Evolutionary conservation across 1,284 basidiomycete species (phyloP), one percentile per base, ranked within the genome.

Genomic region (Neonothopanus nambi): DNA sequence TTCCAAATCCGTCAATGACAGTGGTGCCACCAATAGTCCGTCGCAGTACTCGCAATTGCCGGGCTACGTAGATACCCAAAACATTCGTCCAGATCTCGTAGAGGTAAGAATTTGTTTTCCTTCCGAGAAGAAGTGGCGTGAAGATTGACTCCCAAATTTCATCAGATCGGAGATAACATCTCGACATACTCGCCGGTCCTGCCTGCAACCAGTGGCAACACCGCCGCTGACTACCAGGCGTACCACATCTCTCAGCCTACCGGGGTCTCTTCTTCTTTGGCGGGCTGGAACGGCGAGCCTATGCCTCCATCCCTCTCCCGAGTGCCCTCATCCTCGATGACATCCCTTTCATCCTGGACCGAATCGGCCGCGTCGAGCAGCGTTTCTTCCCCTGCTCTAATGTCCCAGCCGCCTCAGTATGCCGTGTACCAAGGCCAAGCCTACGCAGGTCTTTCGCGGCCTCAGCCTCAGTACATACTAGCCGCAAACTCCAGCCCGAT

Each of bases 191-290:
- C 17, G 46, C 20, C 39, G 43, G 44, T 38, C 26, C 36, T 23
- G 44, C 51, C 23, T 28, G 46, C 5, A n/a, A 15, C 15, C 52
- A 18, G 21, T 8, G 26, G 21, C 3, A 21, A 5, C 15, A 20
- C 40, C 13, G 12, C 38, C 21, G 13, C 33, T 35, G 30, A 9
- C 30, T 33, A 5, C 13, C 30, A 33, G 30, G 30, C 9, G 35
- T 37, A 52, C 36, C 28, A 55, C 23, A 23, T 64, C 5, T 66
- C 70, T 7, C 70, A 70, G 1, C 57, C 70, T 26, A 51, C 63
- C 5, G 57, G 62, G 11, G 60, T 69, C 28, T 61, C 70, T 11
- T 71, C 72, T 2, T 68, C 68, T 13, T 55, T 71, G 36, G 52
- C 65, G 12, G 57, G 60, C 30, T 71, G 70, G 70, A 61, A 69